Evolutionary conservation across 2,329 filamentous ascomycete genomes (phyloP).

Genomic region (Elsinoe necatrix): DNA sequence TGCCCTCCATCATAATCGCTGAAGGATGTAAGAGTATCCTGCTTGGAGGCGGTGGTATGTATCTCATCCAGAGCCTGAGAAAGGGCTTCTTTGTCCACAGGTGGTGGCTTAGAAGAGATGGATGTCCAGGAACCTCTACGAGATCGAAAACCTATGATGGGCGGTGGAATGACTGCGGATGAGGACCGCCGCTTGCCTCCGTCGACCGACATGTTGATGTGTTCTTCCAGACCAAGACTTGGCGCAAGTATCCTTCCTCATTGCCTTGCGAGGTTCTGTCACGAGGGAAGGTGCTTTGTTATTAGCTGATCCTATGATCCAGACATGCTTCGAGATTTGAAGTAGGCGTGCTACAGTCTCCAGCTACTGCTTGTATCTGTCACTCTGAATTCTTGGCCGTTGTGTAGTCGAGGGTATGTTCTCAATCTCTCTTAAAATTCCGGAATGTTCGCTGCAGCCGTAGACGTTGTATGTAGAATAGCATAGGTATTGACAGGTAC

Average conservation of each 20-base stretch:
- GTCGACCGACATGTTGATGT: conserved; percentile 19
- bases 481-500: neutral
- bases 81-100: conserved; percentile 62
- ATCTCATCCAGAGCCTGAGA: conserved; percentile 76
- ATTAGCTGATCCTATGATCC: neutral
- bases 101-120: conserved; percentile 28
- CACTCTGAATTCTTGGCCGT: too few relatives aligned
- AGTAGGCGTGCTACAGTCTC: neutral
- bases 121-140: conserved; percentile 34
- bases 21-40: conserved; percentile 79
- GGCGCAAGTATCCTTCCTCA: neutral
- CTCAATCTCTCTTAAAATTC: too few relatives aligned
- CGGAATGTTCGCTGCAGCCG: neutral
- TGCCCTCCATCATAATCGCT: conserved; percentile 81
- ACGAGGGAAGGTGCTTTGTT: neutral
- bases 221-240: conserved; percentile 3
- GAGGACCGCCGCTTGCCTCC: conserved; percentile 23
- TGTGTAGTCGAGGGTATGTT: too few relatives aligned
- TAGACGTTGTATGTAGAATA: neutral
- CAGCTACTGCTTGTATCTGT: neutral
- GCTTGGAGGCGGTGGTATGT: conserved; percentile 78
- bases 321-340: neutral
- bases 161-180: conserved; percentile 24
- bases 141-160: conserved; percentile 24
- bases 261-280: neutral